Conservation (phyloP, 495 filamentous ascomycete genomes). For the Darksidea phi region DNA sequence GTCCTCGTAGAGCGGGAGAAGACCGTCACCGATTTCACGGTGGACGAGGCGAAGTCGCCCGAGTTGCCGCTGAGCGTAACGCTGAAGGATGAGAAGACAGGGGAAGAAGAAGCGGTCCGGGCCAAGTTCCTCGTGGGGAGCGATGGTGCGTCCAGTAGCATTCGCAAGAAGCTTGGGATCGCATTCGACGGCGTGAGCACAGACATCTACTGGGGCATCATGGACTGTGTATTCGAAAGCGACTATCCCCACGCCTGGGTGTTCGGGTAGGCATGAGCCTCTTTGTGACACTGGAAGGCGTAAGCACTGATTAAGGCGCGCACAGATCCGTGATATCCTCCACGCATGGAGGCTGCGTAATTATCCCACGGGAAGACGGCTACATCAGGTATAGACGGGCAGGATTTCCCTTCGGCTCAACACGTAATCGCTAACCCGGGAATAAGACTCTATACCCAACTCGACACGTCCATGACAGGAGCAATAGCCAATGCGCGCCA, state of each 20-base stretch:
- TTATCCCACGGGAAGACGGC: slow-evolving; percentile 46
- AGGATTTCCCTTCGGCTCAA: too few species aligned
- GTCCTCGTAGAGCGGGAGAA: slow-evolving; percentile 41
- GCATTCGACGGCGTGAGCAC: slow-evolving; percentile 46
- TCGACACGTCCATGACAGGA: too few species aligned
- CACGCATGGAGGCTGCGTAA: slow-evolving; percentile 44
- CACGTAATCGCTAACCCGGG: too few species aligned
- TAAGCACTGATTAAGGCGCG: too few species aligned
- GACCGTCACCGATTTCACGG: slow-evolving; percentile 27
- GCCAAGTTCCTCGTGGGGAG: slow-evolving; percentile 43
- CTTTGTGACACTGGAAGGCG: too few species aligned
- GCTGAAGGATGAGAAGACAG: slow-evolving; percentile 34
- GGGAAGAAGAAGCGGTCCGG: slow-evolving; percentile 31
- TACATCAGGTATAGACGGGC: slow-evolving; percentile 44
- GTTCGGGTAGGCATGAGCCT: slow-evolving; percentile 33
- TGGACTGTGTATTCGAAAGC: slow-evolving; percentile 44
- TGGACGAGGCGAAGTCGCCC: too few species aligned
- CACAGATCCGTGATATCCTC: slow-evolving; percentile 18
- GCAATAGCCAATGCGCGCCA: too few species aligned
- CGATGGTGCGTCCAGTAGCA: slow-evolving; percentile 43
- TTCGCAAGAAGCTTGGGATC: slow-evolving; percentile 40
- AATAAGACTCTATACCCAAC: too few species aligned
- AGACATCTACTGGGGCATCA: slow-evolving; percentile 48
- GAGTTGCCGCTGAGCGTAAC: too few species aligned
- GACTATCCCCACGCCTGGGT: slow-evolving; percentile 45